Evolutionary conservation across 2,329 filamentous ascomycete species (phyloP), one percentile per base, ranked within the genome.

Genomic region (Aspergillus chevalieri): DNA sequence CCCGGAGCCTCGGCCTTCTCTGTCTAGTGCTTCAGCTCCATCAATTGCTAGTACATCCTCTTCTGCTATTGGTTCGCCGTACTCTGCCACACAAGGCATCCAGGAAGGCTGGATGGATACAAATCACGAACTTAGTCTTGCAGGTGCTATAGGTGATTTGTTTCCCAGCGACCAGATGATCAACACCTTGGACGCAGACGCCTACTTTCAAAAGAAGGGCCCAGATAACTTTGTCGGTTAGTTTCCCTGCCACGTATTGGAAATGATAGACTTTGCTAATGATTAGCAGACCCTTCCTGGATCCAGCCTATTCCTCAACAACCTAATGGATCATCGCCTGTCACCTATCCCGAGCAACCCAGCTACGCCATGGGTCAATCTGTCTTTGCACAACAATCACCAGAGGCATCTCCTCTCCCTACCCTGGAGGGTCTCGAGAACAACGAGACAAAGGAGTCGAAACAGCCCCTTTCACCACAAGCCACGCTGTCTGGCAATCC

Each of bases 1-100:
- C 6, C 51, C 58, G 4, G 71, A 74, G 14, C 58, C 60, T 21
- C 74, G 77, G 26, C 85, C 78, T 46, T 82, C 77, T 62, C 76
- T 78, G 53, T 89, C 78, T 52, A 82, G 78, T 52, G 77, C 76
- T 21, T 85, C 81, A 51, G 83, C 69, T 49, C 80, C 74, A 47
- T 87, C 85, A 46, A 65, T 73, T 53, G 69, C 67, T 54, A 75
- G 72, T 53, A 81, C 81, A 3, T 75, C 83, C 6, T 86, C 84
- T 1, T 87, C 84, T 7, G 81, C 80, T 47, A 79, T 84, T 53
- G 83, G 83, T 49, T 87, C 84, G 19, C 84, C 84, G 22, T 80
- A 82, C 59, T 84, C 83, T 54, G 77, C 80, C 60, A 77, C 78
- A 49, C 79, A 78, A 55, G 79, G 79, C 52, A 73, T 74, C 59